Conservation (phyloP, 768 basidiomycete species). For the Panaeolus papilionaceus region DNA sequence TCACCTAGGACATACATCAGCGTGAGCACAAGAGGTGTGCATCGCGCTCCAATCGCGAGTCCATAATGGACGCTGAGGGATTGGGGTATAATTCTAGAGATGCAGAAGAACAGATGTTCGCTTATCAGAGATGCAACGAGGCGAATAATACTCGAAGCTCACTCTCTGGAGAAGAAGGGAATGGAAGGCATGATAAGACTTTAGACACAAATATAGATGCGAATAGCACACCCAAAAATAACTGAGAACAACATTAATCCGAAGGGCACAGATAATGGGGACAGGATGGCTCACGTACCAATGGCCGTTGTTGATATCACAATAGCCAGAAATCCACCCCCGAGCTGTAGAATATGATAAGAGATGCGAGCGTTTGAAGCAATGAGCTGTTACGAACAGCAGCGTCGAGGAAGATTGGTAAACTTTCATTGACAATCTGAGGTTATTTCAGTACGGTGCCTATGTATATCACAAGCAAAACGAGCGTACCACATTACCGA, state of each 20-base stretch:
- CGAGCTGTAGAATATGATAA: conserved; percentile 36
- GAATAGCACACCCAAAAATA: conserved; percentile 74
- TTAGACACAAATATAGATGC: neutral
- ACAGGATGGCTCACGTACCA: conserved; percentile 42
- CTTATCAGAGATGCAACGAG: neutral
- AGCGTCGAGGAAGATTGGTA: conserved; percentile 82
- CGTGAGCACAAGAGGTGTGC: conserved; percentile 73
- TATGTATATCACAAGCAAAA: neutral
- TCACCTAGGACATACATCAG: conserved; percentile 71
- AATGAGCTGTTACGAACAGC: conserved; percentile 55
- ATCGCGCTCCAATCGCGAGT: conserved; percentile 78
- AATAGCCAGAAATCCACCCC: conserved; percentile 76
- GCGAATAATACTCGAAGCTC: neutral
- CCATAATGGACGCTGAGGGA: conserved; percentile 81
- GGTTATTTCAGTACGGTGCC: neutral
- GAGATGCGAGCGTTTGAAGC: neutral
- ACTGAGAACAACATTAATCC: conserved; percentile 47
- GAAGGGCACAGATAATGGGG: conserved; percentile 5
- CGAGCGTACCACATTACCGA: conserved; percentile 80
- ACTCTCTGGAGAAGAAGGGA: conserved; percentile 18
- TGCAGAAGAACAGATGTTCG: neutral
- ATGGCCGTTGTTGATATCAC: conserved; percentile 78
- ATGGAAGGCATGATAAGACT: conserved; percentile 10
- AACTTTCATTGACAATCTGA: conserved; percentile 82
- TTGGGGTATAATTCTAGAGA: conserved; percentile 65